A percentile compares a stretch with the other conserved stretches of the same genome.
Evolutionary conservation across 257 asterid genomes (phyloP).

Genomic region (Salvia miltiorrhiza): DNA sequence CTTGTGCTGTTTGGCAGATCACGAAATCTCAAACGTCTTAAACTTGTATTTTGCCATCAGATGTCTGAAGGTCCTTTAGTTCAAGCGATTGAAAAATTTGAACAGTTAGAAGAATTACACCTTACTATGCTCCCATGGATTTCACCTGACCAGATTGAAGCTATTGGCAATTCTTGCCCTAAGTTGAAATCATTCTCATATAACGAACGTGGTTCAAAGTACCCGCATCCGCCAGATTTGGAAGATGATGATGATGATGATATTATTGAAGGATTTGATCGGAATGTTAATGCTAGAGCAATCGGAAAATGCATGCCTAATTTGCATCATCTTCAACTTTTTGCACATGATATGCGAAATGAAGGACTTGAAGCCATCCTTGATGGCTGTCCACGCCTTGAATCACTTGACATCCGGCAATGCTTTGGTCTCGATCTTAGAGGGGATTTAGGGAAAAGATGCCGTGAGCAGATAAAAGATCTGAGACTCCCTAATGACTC

Average conservation of each 20-base stretch:
- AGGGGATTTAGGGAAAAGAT: conserved; percentile 36
- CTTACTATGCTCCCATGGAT: background rate
- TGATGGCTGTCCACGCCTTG: conserved; percentile 46
- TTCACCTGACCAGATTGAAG: conserved; percentile 7
- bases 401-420: conserved; percentile 44
- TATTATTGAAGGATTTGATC: background rate
- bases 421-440: conserved; percentile 31
- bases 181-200: conserved; percentile 27
- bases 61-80: conserved; percentile 18
- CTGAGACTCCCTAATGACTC: conserved; percentile 26
- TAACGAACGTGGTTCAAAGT: background rate
- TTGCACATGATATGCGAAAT: conserved; percentile 28
- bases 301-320: conserved; percentile 44
- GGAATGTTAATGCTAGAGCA: conserved; percentile 31
- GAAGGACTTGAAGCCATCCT: conserved; percentile 42
- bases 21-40: conserved; percentile 38
- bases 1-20: conserved; percentile 30
- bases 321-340: conserved; percentile 34
- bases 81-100: conserved; percentile 31
- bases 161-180: conserved; percentile 38
- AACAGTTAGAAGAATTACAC: conserved; percentile 53
- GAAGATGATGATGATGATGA: background rate
- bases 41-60: conserved; percentile 18
- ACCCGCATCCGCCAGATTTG: background rate
- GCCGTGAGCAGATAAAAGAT: conserved; percentile 30